Evolutionary conservation across 75 land plant genomes (phyloP), one percentile per base, ranked within the genome.

Genomic region (Chamaecyparis obtusa): DNA sequence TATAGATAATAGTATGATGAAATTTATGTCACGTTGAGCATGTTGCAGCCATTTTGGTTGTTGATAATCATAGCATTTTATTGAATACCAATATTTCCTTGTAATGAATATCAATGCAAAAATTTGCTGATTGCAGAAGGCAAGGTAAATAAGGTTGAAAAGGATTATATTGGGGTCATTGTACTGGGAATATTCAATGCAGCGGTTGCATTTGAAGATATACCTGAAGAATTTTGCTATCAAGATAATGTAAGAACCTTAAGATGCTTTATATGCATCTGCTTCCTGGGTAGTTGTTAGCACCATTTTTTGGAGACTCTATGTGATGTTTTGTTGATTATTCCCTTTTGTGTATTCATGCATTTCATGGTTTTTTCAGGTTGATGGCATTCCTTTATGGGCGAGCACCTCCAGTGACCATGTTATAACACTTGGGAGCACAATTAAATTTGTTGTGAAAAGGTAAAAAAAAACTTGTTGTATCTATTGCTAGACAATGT

Each of bases 161-260:
- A 88, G 88, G 96, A 94, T 33, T 95, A 94, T 36, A 89, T 97
- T 88, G 96, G 96, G 67, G 90, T 93, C 37, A 69, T 96, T 84
- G 94, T 97, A 41, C 90, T 97, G 86, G 97, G 99, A 16, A 90
- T 96, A 83, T 90, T 94, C 64, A 92, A 95, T 87, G 97, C 96
- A 83, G 90, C 92, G 1, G 95, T 97, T 86, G 87, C 89, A 74
- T 85, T 88, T 36, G 88, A 91, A 56, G 94, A 97, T 77, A 94
- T 98, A 19, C 93, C 96, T 37, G 88, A 90, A 84, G 98, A 97
- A 81, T 96, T 97, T 32, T 90, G 85, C 27, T 93, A 90, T 89
- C 91, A 91, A 85, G 91, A 90, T 35, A 69, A 35, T 54, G 91
- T 90, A 84, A 35, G 91, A 64, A 55, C 49, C 15, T 37, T 36